These are phyloP conservation scores for Microdochium nivale DNA, from an alignment of 2,329 filamentous ascomycete species.

Conservation along the genomic window DNA sequence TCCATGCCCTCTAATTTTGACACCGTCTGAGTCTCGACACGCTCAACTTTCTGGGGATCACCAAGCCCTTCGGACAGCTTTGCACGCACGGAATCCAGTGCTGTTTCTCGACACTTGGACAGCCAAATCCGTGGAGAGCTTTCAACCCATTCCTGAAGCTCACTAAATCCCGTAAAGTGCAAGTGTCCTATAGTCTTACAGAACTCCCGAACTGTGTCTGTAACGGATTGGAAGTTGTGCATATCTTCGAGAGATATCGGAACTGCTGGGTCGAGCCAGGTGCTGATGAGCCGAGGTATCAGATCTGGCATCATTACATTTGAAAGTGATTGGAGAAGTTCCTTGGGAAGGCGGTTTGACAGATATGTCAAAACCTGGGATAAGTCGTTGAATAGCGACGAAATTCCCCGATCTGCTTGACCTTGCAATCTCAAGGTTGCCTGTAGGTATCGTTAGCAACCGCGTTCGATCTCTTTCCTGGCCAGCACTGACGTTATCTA, in stretches of 20 bases:
- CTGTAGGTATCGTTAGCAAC: constrained; percentile 16
- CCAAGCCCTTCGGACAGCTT: constrained; percentile 62
- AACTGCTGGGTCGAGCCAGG: constrained; percentile 70
- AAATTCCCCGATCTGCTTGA: constrained; percentile 33
- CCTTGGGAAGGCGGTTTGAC: constrained; percentile 39
- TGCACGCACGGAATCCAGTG: constrained; percentile 65
- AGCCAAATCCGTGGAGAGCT: constrained; percentile 80
- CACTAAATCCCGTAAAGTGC: constrained; percentile 52
- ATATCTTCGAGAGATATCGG: constrained; percentile 68
- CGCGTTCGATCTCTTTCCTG: constrained; percentile 2
- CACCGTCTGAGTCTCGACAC: constrained; percentile 75
- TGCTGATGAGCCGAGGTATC: constrained; percentile 56
- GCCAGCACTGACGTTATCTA: constrained; percentile 26
- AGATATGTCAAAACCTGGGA: constrained; percentile 43
- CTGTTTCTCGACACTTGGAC: constrained; percentile 69
- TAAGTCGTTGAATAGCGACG: constrained; percentile 45
- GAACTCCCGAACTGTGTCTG: constrained; percentile 58
- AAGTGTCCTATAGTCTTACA: constrained; percentile 52
- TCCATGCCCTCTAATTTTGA: constrained; percentile 58
- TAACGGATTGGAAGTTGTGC: constrained; percentile 58
- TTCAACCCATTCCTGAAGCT: constrained; percentile 71
- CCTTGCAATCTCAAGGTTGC: constrained; percentile 34
- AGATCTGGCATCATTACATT: constrained; percentile 62
- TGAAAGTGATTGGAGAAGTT: constrained; percentile 53
- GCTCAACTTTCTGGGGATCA: constrained; percentile 63